These are phyloP conservation scores for California macrophylla DNA, from an alignment of 441 rosid species.

Conservation along the genomic window DNA sequence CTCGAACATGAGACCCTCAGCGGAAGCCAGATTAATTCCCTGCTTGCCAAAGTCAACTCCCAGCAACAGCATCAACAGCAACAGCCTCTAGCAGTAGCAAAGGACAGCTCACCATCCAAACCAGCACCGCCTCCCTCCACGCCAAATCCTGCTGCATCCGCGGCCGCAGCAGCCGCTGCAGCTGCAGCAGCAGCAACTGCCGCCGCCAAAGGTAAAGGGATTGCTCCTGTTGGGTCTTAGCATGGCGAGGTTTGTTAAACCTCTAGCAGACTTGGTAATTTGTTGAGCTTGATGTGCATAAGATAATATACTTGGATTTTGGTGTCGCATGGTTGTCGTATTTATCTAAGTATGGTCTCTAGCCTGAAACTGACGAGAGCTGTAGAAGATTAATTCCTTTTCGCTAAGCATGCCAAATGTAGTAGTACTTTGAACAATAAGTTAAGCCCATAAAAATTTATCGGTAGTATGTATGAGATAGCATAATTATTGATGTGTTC, in stretches of 20 bases:
- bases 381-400: no score
- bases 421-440: no score
- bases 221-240: conserved; percentile 83
- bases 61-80: conserved; percentile 36
- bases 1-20: conserved; percentile 73
- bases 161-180: conserved; percentile 48
- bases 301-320: conserved; percentile 13
- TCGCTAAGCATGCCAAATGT: no score
- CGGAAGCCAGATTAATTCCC: conserved; percentile 61
- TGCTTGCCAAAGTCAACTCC: conserved; percentile 53
- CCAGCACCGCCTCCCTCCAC: conserved; percentile 54
- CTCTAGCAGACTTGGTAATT: neutral
- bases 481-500: no score
- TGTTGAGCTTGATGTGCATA: conserved; percentile 32
- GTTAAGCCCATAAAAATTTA: no score
- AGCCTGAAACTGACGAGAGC: no score
- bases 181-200: conserved; percentile 56
- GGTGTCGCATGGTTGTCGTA: no score
- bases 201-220: conserved; percentile 59
- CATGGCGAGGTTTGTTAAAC: no score
- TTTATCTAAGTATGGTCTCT: no score
- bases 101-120: conserved; percentile 45
- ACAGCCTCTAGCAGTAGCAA: conserved; percentile 39
- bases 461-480: no score
- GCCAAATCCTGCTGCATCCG: conserved; percentile 58